Percentiles rank a stretch among this genome's conserved stretches.
Evolutionary conservation across 108 stramenopile species (phyloP).

Genomic region (Skeletonema marinoi): DNA sequence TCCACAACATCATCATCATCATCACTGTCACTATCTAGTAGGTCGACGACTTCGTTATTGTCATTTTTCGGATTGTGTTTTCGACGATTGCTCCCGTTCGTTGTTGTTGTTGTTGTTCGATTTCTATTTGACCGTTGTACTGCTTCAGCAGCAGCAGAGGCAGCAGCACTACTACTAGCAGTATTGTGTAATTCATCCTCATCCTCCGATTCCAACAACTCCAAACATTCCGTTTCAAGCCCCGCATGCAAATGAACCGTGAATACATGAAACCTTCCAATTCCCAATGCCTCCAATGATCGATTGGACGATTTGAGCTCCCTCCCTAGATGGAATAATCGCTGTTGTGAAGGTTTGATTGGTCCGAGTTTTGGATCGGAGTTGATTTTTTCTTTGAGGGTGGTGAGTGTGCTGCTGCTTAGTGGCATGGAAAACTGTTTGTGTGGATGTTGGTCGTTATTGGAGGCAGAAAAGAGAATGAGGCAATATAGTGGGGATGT

Average conservation of each 20-base stretch:
- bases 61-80: neutral
- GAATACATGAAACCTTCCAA: conserved; percentile 49
- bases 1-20: conserved; percentile 34
- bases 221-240: neutral
- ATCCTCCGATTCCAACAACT: neutral
- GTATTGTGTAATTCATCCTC: neutral
- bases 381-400: conserved; percentile 38
- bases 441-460: too few species aligned
- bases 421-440: conserved; percentile 17
- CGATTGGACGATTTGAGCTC: conserved; percentile 76
- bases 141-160: neutral
- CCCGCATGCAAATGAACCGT: conserved; percentile 41
- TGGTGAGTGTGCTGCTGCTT: conserved; percentile 27
- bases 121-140: conserved; percentile 4
- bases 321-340: conserved; percentile 77
- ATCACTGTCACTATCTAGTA: conserved; percentile 44
- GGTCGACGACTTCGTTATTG: conserved; percentile 34
- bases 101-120: neutral
- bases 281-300: conserved; percentile 52
- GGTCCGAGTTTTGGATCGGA: conserved; percentile 31
- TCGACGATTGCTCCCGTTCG: neutral
- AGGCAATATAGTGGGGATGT: neutral
- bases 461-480: neutral
- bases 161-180: too few species aligned
- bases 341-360: conserved; percentile 45